Conservation (phyloP, 2,329 filamentous ascomycete genomes). For the Phaeosphaeriaceae sp. region DNA sequence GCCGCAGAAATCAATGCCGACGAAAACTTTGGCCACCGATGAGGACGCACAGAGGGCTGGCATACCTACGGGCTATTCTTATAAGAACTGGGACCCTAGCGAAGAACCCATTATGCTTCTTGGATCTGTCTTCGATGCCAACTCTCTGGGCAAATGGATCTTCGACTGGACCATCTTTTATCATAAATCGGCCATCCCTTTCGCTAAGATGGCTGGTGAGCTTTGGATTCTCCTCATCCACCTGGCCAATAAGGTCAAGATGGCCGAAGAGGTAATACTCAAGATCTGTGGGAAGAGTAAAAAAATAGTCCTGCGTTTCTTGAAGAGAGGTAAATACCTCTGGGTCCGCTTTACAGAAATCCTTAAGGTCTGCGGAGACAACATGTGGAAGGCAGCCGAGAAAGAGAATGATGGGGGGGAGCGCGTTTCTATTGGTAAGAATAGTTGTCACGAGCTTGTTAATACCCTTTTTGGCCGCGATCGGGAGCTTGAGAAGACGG, state of each 20-base stretch:
- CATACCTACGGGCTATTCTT: slow-evolving; percentile 88
- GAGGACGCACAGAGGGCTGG: slow-evolving; percentile 68
- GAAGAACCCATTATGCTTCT: slow-evolving; percentile 94
- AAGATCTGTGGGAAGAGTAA: slow-evolving; percentile 75
- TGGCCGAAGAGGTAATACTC: slow-evolving; percentile 77
- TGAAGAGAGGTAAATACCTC: slow-evolving; percentile 84
- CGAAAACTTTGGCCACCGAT: slow-evolving; percentile 64
- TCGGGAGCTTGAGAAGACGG: slow-evolving; percentile 84
- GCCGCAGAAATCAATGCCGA: slow-evolving; percentile 47
- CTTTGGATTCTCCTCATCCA: slow-evolving; percentile 95
- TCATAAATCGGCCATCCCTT: slow-evolving; percentile 79
- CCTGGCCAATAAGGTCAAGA: slow-evolving; percentile 90
- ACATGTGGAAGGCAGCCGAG: slow-evolving; percentile 92
- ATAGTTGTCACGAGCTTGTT: slow-evolving; percentile 92
- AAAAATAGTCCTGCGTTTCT: slow-evolving; percentile 87
- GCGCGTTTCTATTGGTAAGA: slow-evolving; percentile 77
- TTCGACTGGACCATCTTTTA: slow-evolving; percentile 99
- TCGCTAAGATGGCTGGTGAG: slow-evolving; percentile 90
- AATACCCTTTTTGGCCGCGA: slow-evolving; percentile 94
- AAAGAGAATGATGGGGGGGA: slow-evolving; percentile 66
- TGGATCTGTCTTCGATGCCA: slow-evolving; percentile 95
- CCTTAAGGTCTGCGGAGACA: slow-evolving; percentile 88
- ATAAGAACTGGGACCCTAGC: slow-evolving; percentile 97
- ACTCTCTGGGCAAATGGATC: slow-evolving; percentile 98
- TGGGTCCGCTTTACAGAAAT: slow-evolving; percentile 84